Evolutionary conservation across 768 basidiomycete genomes (phyloP), one percentile per base, ranked within the genome.

Genomic region (Podaxis sp.): DNA sequence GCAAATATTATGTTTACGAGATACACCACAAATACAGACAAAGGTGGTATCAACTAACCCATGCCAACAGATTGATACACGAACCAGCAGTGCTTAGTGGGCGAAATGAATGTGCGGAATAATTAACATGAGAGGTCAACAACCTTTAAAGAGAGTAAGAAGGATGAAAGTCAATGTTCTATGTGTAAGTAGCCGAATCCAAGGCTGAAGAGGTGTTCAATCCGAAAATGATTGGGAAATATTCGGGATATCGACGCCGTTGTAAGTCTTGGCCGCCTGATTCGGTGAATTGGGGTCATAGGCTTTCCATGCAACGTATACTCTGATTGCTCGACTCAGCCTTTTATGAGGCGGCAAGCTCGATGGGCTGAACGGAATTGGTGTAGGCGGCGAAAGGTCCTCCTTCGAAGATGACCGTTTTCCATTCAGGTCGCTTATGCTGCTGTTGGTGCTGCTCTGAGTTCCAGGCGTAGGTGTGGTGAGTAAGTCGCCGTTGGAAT

Each of bases 261-360:
- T 48, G 22, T 30, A 17, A 10, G 54, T 56, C 12, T 24, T 17
- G 37, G 50, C 55, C 15, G 61, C 61, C 52, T 62, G 61, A 40
- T 56, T 38, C 24, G 54, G 61, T 37, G 61, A 62, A 28, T 26
- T 49, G 7, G 58, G 58, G 33, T 63, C 56, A n/a, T 64, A 58
- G 15, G 69, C 58, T 58, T 87, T 88, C 84, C 86, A 85, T 55
- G 84, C 85, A 12, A 83, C 82, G 67, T 84, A 84, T 7, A 83
- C 79, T 41, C 81, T 79, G 62, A 85, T 72, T 15, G 80, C 78
- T 53, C 86, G 78, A 71, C 86, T 84, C n/a, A 84, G 72, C 60
- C 78, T 79, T 33, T 74, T 70, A 1, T 74, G 71, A 6, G 77
- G 75, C 1, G 71, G 66, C 15, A 69, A 56, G 13, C 66, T 63